Evolutionary conservation across 306 rosid genomes (phyloP).

Genomic region (Sophora flavescens): DNA sequence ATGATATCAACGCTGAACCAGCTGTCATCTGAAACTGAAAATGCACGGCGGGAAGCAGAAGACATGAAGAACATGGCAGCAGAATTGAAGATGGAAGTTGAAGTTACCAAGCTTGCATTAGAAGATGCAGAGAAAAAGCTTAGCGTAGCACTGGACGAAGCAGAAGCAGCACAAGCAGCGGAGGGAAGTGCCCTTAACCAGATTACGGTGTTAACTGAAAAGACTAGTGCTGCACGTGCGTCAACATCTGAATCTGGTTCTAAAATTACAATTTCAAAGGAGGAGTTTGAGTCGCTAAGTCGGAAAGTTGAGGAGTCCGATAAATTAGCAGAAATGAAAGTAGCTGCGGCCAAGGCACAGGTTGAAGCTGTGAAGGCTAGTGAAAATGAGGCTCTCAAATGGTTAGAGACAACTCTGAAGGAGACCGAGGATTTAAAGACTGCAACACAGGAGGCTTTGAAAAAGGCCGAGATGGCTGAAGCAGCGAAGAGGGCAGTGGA

Average conservation of each 20-base stretch:
- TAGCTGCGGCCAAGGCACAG: constrained; percentile 96
- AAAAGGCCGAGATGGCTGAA: constrained; percentile 93
- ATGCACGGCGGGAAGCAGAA: constrained; percentile 76
- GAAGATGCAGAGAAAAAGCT: constrained; percentile 82
- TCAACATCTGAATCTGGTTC: constrained; percentile 89
- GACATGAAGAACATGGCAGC: constrained; percentile 77
- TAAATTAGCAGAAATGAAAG: constrained; percentile 87
- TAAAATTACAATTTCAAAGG: constrained; percentile 77
- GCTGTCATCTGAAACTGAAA: constrained; percentile 71
- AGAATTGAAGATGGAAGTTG: constrained; percentile 78
- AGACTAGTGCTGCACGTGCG: constrained; percentile 84
- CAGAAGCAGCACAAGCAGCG: constrained; percentile 82
- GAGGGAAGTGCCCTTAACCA: constrained; percentile 84
- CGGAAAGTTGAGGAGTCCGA: constrained; percentile 90
- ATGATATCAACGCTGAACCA: constrained; percentile 80
- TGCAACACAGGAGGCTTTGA: constrained; percentile 75
- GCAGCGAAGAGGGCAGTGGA: constrained; percentile 96
- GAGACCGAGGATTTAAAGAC: constrained; percentile 82
- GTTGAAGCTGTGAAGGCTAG: constrained; percentile 99
- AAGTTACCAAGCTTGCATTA: constrained; percentile 65
- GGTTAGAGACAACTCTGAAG: constrained; percentile 74
- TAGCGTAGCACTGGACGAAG: constrained; percentile 75
- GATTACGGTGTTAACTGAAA: constrained; percentile 75
- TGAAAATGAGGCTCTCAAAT: constrained; percentile 80
- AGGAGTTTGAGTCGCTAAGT: constrained; percentile 83